Conservation (phyloP, 2,329 filamentous ascomycete species). For the Atkinsonella texensis region DNA sequence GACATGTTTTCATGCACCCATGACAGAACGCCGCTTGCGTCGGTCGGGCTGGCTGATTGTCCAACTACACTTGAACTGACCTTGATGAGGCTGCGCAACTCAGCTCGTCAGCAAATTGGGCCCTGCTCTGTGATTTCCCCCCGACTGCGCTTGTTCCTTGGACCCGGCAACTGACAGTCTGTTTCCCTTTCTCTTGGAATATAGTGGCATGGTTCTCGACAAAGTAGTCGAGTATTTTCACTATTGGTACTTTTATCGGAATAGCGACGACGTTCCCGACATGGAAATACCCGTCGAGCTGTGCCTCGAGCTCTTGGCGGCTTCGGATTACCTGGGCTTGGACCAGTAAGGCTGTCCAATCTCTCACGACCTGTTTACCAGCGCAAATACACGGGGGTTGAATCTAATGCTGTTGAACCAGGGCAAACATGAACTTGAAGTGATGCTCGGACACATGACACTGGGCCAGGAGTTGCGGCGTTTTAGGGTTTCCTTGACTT, state of each 20-base stretch:
- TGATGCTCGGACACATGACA: constrained; percentile 10
- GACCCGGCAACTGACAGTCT: constrained; percentile 6
- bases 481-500: neutral
- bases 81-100: constrained; percentile 4
- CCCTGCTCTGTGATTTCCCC: neutral
- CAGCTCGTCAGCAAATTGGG: constrained; percentile 4
- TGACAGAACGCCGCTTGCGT: constrained; percentile 30
- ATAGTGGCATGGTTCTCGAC: constrained; percentile 61
- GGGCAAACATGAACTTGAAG: constrained; percentile 26
- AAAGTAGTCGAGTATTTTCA: constrained; percentile 77
- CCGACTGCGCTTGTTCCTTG: neutral
- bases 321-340: constrained; percentile 64
- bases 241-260: constrained; percentile 64
- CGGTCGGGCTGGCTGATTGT: constrained; percentile 34
- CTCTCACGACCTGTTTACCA: neutral
- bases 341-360: constrained; percentile 32
- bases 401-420: constrained; percentile 19
- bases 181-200: constrained; percentile 5
- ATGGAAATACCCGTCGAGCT: constrained; percentile 72
- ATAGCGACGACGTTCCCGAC: constrained; percentile 62
- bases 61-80: constrained; percentile 56
- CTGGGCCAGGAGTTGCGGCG: neutral
- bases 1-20: constrained; percentile 13
- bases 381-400: constrained; percentile 15
- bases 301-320: constrained; percentile 65